Evolutionary conservation across 2,329 filamentous ascomycete genomes (phyloP), one percentile per base, ranked within the genome.

Genomic region (Pseudocercospora cruenta): DNA sequence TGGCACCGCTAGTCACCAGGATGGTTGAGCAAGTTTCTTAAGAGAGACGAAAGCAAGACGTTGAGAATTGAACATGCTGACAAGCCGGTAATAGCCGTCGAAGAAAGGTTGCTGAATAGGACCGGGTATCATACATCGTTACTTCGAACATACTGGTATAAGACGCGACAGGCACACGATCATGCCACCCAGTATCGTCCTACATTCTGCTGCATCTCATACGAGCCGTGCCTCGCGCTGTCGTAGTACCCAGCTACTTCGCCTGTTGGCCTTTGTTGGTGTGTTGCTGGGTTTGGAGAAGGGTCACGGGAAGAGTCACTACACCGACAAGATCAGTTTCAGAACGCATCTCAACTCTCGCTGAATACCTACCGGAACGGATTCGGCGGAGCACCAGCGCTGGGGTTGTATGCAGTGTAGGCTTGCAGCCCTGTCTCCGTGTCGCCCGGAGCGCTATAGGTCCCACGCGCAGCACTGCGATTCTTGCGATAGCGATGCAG

Each of bases 401-500:
- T 21, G 63, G 69, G 63, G 63, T 69, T 68, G 66, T 71, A 69
- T 62, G 69, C 69, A 39, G 65, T 68, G 59, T 66, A 60, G 55
- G 58, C 39, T 47, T 65, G 58, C 31, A 65, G 54, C 62, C 62
- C 68, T 67, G 66, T 57, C 64, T 68, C 71, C 62, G 64, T 60
- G 43, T 67, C 60, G 53, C 67, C 69, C 65, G 65, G 69, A 47
- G 65, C 63, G 55, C 60, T 61, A 61, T 74, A 71, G 43, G 66
- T 47, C 39, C 70, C 70, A 58, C 70, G 69, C 58, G 67, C 62
- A 60, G 60, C 76, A 62, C 75, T 75, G 8, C 69, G 71, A 22
- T 74, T 73, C 67, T 76, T 78, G 61, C 80, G 79, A 62, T 73
- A 69, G 59, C 78, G 75, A 63, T 76, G 75, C 67, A 78, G 76